Evolutionary conservation across 257 asterid genomes (phyloP).

Genomic region (Knoxia roxburghii): DNA sequence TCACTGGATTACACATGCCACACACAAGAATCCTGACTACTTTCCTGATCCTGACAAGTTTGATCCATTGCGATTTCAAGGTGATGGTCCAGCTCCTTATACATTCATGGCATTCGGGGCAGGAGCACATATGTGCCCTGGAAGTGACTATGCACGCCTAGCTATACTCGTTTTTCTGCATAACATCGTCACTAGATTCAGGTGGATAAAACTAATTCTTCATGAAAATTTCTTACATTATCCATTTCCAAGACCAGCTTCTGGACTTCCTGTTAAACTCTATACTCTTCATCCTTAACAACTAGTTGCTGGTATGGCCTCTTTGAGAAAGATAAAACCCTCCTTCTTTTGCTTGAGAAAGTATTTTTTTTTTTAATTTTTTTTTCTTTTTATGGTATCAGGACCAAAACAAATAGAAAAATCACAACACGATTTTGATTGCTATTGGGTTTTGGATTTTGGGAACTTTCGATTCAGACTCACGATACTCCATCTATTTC

Average conservation of each 20-base stretch:
- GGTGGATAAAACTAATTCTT: conserved; percentile 9
- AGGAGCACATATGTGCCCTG: conserved; percentile 10
- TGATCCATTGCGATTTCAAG: conserved; percentile 11
- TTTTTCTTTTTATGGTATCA: too few species aligned
- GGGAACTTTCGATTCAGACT: too few species aligned
- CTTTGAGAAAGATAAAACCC: too few species aligned
- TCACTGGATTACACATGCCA: conserved; percentile 5
- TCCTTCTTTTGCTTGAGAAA: too few species aligned
- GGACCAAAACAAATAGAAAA: too few species aligned
- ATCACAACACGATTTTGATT: too few species aligned
- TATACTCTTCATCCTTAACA: conserved; percentile 1
- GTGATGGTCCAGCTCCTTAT: conserved; percentile 3
- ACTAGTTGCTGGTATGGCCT: too few species aligned
- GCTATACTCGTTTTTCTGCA: conserved; percentile 11
- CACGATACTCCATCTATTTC: too few species aligned
- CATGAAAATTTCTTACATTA: background rate
- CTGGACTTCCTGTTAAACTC: conserved; percentile 14
- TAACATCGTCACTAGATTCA: conserved; percentile 3
- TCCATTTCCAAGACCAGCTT: conserved; percentile 12
- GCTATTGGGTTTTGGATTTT: too few species aligned
- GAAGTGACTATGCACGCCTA: conserved; percentile 7
- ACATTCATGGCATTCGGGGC: conserved; percentile 10
- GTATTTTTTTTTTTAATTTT: too few species aligned
- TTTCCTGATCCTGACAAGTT: conserved; percentile 6
- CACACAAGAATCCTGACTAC: conserved; percentile 11